A percentile compares a stretch with the other conserved stretches of the same genome.
Evolutionary conservation across 23 red algal species (phyloP).

Genomic region (Rhodosorus marinus): DNA sequence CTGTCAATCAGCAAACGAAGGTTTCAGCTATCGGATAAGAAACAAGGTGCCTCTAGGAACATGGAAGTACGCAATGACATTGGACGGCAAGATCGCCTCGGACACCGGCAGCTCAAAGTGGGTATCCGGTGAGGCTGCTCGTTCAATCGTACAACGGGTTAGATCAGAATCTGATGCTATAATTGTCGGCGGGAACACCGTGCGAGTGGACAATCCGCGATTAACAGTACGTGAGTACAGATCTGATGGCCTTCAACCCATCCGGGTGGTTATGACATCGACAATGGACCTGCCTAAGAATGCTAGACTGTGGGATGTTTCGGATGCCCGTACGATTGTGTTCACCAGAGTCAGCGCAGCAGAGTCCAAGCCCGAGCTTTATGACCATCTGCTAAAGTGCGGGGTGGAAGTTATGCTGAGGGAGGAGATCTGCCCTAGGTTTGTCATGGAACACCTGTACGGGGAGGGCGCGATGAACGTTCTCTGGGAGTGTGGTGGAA

Average conservation of each 20-base stretch:
- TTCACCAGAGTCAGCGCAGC: constrained; percentile 6
- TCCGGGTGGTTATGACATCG: constrained; percentile 39
- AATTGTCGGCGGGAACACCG: constrained; percentile 57
- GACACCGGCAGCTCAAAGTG: constrained; percentile 46
- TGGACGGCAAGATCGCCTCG: constrained; percentile 79
- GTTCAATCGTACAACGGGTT: constrained; percentile 37
- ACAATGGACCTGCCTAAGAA: constrained; percentile 5
- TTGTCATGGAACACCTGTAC: constrained; percentile 28
- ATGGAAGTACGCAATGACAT: constrained; percentile 88
- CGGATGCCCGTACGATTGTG: constrained; percentile 10
- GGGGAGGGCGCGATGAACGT: constrained; percentile 22
- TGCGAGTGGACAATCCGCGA: constrained; percentile 52
- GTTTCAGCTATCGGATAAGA: constrained; percentile 23
- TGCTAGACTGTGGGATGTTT: constrained; percentile 18
- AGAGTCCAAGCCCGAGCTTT: constrained; percentile 1
- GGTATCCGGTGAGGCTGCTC: constrained; percentile 29
- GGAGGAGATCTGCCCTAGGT: constrained; percentile 3
- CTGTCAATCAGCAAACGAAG: constrained; percentile 33
- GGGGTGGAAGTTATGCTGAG: neutral
- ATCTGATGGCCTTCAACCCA: constrained; percentile 1
- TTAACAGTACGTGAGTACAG: constrained; percentile 42
- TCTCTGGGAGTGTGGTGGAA: constrained; percentile 87
- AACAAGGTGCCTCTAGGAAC: constrained; percentile 27
- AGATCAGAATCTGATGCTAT: constrained; percentile 58
- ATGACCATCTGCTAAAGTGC: constrained; percentile 6